Base-by-base conservation (phyloP, 2,329 filamentous ascomycete genomes). In the Claviceps quebecensis region DNA sequence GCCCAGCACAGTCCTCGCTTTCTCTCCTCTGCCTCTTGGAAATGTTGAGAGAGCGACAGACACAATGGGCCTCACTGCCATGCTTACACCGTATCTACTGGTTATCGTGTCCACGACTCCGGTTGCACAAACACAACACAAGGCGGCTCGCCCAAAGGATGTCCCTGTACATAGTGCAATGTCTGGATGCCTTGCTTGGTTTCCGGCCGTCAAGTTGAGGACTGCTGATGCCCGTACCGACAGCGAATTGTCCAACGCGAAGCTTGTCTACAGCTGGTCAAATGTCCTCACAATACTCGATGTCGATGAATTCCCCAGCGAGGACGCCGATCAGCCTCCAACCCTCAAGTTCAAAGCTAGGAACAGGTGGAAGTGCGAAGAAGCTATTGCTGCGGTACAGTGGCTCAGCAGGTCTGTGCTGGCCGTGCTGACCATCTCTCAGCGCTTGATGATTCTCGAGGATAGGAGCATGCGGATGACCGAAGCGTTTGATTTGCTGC, bases 81-180 rank as follows among this genome's bases (percentile, higher is more conserved):
- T 98, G 76, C 74, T 98, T 52, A 98, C 93, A 0, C 93, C 93
- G 0, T 97, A 98, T 66, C 73, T 98, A 4, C 74, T 98, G 40
- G 93, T 98, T 39, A 90, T 98, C 59, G 93, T 98, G 13, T 98
- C 94, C 0, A 98, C 93, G 0, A 98, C 91, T 0, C 93, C 93
- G 0, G 78, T 97, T 38, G 93, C 94, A 4, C 90, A 96, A 65
- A 98, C 93, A 1, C 93, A 98, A 63, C 87, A 96, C 67, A 98
- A 98, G 68, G 83, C 88, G 19, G 81, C 88, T 2, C 77, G 93
- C 26, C 91, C 93, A 4, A 97, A 94, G 63, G 91, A 97, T 57
- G 81, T 97, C 9, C 82, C 82, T 29, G 86, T 87, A 1, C 91
- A 98, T 63, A 87, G 89, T 62, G 83, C 91, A 17, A 83, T 98